A percentile compares a stretch with the other conserved stretches of the same genome.
These are phyloP conservation scores for Castanospermum australe DNA, from an alignment of 306 rosid species.

Conservation along the genomic window DNA sequence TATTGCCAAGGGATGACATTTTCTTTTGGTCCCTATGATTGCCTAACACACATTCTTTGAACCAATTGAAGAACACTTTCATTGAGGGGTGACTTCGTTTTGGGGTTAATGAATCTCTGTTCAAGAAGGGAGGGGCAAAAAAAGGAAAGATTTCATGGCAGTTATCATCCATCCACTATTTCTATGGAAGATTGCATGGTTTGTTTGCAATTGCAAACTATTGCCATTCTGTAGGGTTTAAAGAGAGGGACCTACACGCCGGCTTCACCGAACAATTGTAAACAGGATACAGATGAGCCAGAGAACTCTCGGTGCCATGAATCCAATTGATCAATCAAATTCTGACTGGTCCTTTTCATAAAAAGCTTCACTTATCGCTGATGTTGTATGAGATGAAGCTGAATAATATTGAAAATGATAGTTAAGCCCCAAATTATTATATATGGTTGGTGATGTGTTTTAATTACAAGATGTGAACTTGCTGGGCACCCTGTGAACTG, in stretches of 20 bases:
- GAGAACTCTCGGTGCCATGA: slow-evolving; percentile 12
- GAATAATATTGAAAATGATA: slow-evolving; percentile 36
- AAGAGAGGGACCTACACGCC: slow-evolving; percentile 22
- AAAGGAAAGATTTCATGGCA: background rate
- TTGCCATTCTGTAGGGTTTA: background rate
- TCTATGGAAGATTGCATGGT: slow-evolving; percentile 10
- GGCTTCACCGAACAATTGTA: slow-evolving; percentile 14
- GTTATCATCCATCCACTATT: background rate
- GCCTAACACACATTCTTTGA: background rate
- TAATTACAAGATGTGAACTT: slow-evolving; percentile 27
- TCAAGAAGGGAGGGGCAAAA: background rate
- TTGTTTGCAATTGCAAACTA: background rate
- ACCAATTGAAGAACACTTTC: background rate
- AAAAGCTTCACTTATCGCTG: slow-evolving; percentile 18
- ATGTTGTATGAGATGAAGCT: slow-evolving; percentile 19
- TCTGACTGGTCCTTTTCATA: slow-evolving; percentile 35
- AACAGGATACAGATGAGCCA: slow-evolving; percentile 25
- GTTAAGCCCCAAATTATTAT: slow-evolving; percentile 22
- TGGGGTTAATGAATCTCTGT: background rate
- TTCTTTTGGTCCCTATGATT: background rate
- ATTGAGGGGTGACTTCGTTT: background rate
- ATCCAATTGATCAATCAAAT: slow-evolving; percentile 22
- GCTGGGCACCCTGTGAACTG: background rate
- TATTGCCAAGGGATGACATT: background rate
- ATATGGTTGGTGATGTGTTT: background rate